Evolutionary conservation across 129 eudicot species (phyloP).

Genomic region (Artemisia tridentata): DNA sequence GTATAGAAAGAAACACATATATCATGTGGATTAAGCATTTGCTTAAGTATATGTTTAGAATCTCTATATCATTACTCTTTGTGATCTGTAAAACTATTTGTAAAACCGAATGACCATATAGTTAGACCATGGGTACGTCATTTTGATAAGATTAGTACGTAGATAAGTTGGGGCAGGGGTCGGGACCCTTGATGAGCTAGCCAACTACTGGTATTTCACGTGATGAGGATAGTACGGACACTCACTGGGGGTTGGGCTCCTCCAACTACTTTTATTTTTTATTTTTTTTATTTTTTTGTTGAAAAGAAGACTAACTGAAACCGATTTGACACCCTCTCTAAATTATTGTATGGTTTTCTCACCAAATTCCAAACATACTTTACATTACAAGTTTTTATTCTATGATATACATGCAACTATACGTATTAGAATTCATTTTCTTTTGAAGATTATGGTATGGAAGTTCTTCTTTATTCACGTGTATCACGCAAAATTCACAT

Average conservation of each 20-base stretch:
- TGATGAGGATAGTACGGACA: slow-evolving; percentile 19
- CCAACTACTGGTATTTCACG: slow-evolving; percentile 18
- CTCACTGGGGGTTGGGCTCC: slow-evolving; percentile 12
- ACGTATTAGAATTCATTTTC: no score
- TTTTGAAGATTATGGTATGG: no score
- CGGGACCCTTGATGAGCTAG: slow-evolving; percentile 1
- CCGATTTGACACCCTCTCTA: slow-evolving; percentile 28
- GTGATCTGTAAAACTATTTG: background rate
- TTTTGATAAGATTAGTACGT: background rate
- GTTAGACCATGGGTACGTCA: background rate
- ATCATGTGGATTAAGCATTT: no score
- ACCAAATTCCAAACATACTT: no score
- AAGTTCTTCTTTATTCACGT: no score
- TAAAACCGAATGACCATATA: background rate
- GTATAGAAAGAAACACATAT: no score
- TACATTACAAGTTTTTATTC: no score
- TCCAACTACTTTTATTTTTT: no score
- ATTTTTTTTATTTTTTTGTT: slow-evolving; percentile 23
- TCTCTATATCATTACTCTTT: no score
- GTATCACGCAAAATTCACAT: no score
- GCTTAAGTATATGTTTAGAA: no score
- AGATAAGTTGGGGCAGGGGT: background rate
- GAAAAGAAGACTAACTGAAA: slow-evolving; percentile 22
- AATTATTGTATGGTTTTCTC: background rate
- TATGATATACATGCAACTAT: no score